Conservation (phyloP, 805 yeast genomes). For the Lipomyces kockii region DNA sequence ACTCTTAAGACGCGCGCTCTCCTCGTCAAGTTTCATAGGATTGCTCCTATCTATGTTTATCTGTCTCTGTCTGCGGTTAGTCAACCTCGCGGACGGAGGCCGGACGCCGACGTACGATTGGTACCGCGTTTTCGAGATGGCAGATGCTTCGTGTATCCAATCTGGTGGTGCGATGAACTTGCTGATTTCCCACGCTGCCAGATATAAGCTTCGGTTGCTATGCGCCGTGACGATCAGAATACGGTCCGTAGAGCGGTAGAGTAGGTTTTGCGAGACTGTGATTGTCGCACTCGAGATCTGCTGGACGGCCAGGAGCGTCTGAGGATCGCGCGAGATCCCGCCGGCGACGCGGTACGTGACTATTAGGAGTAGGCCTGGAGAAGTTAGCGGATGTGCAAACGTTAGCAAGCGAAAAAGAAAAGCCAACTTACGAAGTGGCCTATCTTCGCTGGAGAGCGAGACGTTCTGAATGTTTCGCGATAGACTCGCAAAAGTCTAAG, state of each 20-base stretch:
- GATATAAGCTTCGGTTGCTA: slow-evolving; percentile 1
- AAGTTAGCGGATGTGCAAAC: not conserved
- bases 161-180: not conserved
- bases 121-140: not conserved
- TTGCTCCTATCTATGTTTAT: not conserved
- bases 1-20: not conserved
- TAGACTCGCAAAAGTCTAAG: not conserved
- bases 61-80: not conserved
- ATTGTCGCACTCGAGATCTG: not conserved
- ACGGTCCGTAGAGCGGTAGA: not conserved
- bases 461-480: not conserved
- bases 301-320: not conserved
- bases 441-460: not conserved
- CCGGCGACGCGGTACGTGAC: not conserved
- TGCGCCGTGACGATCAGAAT: not conserved
- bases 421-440: not conserved
- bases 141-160: not conserved
- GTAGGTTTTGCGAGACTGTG: not conserved
- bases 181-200: not conserved
- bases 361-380: not conserved
- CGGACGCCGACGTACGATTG: not conserved
- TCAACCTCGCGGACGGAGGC: not conserved
- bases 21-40: not conserved
- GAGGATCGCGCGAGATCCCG: not conserved
- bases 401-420: not conserved